A percentile compares a stretch with the other conserved stretches of the same genome.
Evolutionary conservation across 1,284 basidiomycete species (phyloP).

Genomic region (Ceratobasidium sp.): DNA sequence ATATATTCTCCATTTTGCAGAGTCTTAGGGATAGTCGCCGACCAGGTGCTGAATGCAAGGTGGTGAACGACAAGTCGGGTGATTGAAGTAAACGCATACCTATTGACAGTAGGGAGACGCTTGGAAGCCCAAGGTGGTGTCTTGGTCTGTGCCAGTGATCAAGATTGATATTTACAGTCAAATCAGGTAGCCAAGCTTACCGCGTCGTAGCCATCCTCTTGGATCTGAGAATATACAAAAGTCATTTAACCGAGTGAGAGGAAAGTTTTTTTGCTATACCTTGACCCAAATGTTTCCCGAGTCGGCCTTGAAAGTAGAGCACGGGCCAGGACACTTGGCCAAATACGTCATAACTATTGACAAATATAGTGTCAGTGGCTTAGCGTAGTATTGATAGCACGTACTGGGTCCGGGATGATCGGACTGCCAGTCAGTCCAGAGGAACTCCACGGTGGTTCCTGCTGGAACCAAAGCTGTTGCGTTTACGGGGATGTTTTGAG

Average conservation of each 20-base stretch:
- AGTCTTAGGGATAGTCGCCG: slow-evolving; percentile 20
- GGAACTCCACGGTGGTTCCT: slow-evolving; percentile 11
- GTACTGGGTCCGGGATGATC: slow-evolving; percentile 20
- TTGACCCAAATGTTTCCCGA: slow-evolving; percentile 28
- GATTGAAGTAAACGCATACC: background rate
- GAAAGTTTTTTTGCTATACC: background rate
- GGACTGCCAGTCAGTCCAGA: slow-evolving; percentile 26
- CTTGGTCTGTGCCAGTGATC: background rate
- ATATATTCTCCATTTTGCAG: slow-evolving; percentile 28
- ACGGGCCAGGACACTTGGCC: slow-evolving; percentile 15
- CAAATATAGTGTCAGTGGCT: background rate
- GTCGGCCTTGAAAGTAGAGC: slow-evolving; percentile 17
- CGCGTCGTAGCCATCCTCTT: slow-evolving; percentile 26
- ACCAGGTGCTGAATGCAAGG: background rate
- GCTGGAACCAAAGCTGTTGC: slow-evolving; percentile 5
- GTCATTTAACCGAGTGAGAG: background rate
- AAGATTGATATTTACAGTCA: background rate
- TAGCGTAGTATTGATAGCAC: background rate
- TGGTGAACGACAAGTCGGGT: background rate
- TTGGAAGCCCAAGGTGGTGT: slow-evolving; percentile 17
- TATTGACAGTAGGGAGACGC: slow-evolving; percentile 19
- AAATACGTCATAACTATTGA: slow-evolving; percentile 20
- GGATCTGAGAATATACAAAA: background rate
- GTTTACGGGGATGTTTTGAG: slow-evolving; percentile 14
- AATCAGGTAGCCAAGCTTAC: background rate